Base-by-base conservation (phyloP, 257 asterid species). In the Plantago ovata region DNA sequence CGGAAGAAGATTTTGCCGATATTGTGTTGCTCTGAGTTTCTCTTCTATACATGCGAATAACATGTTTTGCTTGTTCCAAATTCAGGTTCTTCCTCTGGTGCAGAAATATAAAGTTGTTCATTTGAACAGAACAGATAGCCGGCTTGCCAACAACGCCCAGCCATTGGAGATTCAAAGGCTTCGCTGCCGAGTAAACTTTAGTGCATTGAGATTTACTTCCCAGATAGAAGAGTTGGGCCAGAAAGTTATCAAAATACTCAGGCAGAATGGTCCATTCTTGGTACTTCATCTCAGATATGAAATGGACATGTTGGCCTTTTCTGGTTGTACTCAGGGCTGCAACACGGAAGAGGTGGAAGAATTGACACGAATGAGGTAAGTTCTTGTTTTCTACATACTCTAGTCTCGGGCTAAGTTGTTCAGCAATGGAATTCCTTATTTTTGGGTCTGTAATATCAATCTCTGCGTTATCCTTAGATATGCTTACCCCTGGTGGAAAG, bases 401-500 rank as follows among this genome's bases (percentile, higher is more conserved):
- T 32, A 38, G 16, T 20, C 0, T 33, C 9, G 19, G 48, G 51
- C 11, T 10, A 10, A 11, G 15, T 38, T 23, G n/a, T n/a, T n/a
- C n/a, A n/a, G n/a, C n/a, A n/a, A n/a, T 3, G 13, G n/a, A 13
- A 32, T 54, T 28, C 9, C 6, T 28, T 28, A 3, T 1, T 28
- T 28, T 1, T 28, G 4, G 36, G 36, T 28, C 36, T 1, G 4
- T 28, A 28, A 28, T 28, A 28, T 28, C 5, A 3, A 28, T 28
- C 4, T 28, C 0, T 28, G 36, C 7, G 9, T 59, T 43, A 32
- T 23, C 58, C 60, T 8, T 42, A 93, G 99, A 69, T 86, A 89
- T 75, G 96, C 94, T n/a, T 86, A 89, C 72, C 99, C 97, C 0
- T 93, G 99, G 99, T 93, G 99, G 99, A 93, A 89, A 68, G 99